phyloP scores from a whole-genome alignment of 345 rosid genomes.

The Arabidopsis thaliana region TAIR10.1 NC_003076.8:4385001-4385500 shows the following conservation, averaged over 20 bases:
- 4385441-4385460: constrained; percentile 64
- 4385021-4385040: background rate
- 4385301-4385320: background rate
- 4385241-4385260: constrained; percentile 7
- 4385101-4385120: background rate
- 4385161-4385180: background rate
- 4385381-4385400: constrained; percentile 27
- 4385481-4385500: constrained; percentile 49
- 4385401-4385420: background rate
- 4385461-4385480: constrained; percentile 78
- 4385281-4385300: background rate
- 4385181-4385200: background rate
- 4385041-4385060: background rate
- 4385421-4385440: constrained; percentile 33
- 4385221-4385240: background rate
- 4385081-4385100: background rate
- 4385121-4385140: too few relatives aligned
- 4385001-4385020: background rate
- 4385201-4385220: background rate
- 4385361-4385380: background rate
- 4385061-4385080: background rate
- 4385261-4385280: background rate
- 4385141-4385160: too few relatives aligned
- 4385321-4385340: background rate
- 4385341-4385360: constrained; percentile 14